Evolutionary conservation across 257 asterid species (phyloP).

Genomic region (Solanum habrochaites): DNA sequence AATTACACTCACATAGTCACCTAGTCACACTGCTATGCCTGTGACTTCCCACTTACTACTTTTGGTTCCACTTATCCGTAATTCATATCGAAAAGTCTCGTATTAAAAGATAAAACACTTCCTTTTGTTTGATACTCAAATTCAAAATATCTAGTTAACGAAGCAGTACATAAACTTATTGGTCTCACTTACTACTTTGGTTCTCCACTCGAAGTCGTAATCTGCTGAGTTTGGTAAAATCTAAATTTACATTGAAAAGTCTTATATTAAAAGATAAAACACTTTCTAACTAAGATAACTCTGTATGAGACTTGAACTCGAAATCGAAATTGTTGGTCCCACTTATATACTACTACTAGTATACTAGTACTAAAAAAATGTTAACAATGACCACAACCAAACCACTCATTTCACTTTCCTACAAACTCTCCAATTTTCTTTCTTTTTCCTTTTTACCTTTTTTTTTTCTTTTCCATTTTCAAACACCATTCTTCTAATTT

Average conservation of each 20-base stretch:
- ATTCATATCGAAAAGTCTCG: fast-evolving
- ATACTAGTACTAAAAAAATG: neutral
- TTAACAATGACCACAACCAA: neutral
- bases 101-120: neutral
- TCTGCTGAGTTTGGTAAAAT: too few species aligned
- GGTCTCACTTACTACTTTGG: neutral
- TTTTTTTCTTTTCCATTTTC: neutral
- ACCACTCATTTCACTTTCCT: neutral
- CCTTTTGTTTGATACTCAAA: fast-evolving
- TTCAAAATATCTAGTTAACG: neutral
- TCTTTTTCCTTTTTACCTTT: neutral
- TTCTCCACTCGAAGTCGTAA: fast-evolving
- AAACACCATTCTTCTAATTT: neutral
- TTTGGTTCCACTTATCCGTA: too few species aligned
- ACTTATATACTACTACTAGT: neutral
- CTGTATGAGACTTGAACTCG: fast-evolving
- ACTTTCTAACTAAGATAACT: too few species aligned
- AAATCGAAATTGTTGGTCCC: neutral
- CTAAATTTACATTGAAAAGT: fast-evolving
- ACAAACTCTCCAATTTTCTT: neutral
- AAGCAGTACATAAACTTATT: too few species aligned
- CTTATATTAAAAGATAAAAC: fast-evolving
- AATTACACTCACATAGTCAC: neutral
- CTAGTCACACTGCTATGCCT: neutral
- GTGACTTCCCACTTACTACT: neutral